A percentile compares a stretch with the other conserved stretches of the same genome.
Conservation (phyloP, 2,329 filamentous ascomycete genomes). For the Mycosphaerella arachidis region DNA sequence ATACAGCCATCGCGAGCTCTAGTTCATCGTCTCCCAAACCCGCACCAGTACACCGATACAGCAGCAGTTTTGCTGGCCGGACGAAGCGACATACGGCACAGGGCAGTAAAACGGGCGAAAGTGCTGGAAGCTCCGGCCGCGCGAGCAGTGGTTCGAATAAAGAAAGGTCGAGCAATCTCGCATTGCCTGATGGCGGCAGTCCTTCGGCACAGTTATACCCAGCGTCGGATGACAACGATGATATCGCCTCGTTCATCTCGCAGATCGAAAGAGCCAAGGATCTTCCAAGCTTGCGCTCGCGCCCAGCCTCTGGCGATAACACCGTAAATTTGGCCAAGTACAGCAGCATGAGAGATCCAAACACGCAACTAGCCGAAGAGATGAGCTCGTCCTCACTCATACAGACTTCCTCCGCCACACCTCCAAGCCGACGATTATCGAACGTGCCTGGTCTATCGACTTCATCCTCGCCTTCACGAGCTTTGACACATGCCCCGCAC, state of each 20-base stretch:
- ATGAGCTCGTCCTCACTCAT: conserved; percentile 86
- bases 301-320: conserved; percentile 55
- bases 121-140: conserved; percentile 74
- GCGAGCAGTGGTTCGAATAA: conserved; percentile 66
- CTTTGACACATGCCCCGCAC: conserved; percentile 87
- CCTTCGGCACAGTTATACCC: background rate
- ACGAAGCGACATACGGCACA: conserved; percentile 70
- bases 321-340: conserved; percentile 56
- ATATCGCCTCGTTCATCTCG: conserved; percentile 89
- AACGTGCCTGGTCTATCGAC: conserved; percentile 66
- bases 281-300: conserved; percentile 65
- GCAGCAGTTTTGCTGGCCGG: conserved; percentile 89
- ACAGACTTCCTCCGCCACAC: conserved; percentile 69
- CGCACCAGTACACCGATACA: conserved; percentile 74
- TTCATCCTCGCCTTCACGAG: conserved; percentile 77
- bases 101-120: conserved; percentile 65
- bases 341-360: conserved; percentile 82
- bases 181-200: background rate
- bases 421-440: conserved; percentile 68
- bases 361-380: conserved; percentile 83
- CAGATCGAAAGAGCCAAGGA: conserved; percentile 83
- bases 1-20: conserved; percentile 60
- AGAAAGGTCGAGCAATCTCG: conserved; percentile 12
- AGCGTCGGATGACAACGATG: conserved; percentile 67
- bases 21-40: conserved; percentile 74